Evolutionary conservation across 805 yeast species (phyloP).

Genomic region (Teunomyces pallodes): DNA sequence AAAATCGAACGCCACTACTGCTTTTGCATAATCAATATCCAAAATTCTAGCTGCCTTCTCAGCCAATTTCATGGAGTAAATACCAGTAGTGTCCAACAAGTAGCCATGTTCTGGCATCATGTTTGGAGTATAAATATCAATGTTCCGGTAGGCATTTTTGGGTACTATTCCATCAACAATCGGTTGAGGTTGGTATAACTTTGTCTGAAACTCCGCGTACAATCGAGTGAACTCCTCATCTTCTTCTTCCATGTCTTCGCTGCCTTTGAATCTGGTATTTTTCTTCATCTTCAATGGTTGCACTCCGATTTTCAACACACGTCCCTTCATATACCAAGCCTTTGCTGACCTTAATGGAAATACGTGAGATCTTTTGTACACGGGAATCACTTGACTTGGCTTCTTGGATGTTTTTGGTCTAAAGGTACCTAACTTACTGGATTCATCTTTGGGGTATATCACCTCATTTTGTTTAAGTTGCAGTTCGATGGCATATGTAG

Average conservation of each 20-base stretch:
- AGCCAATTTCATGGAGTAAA: constrained; percentile 44
- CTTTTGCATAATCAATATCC: constrained; percentile 78
- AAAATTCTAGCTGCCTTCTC: constrained; percentile 69
- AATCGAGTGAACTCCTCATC: constrained; percentile 59
- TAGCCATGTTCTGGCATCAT: constrained; percentile 86
- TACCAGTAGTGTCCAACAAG: constrained; percentile 38
- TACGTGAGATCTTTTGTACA: constrained; percentile 68
- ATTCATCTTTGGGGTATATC: constrained; percentile 57
- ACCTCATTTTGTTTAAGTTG: constrained; percentile 74
- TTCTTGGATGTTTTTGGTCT: constrained; percentile 37
- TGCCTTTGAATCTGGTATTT: constrained; percentile 19
- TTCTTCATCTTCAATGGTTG: constrained; percentile 55
- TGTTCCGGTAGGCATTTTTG: constrained; percentile 77
- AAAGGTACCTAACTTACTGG: constrained; percentile 64
- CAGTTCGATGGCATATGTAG: constrained; percentile 74
- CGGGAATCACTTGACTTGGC: constrained; percentile 46
- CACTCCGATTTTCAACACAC: constrained; percentile 68
- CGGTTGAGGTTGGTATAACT: constrained; percentile 63
- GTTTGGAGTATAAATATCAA: constrained; percentile 70
- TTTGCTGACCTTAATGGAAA: constrained; percentile 64
- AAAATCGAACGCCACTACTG: constrained; percentile 85
- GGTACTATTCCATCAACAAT: constrained; percentile 65
- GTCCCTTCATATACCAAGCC: constrained; percentile 84
- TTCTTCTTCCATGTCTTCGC: constrained; percentile 30
- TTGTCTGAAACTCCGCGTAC: constrained; percentile 79